phyloP scores from a whole-genome alignment of 202 grass and related monocot species.

The Carex arenaria region DNA sequence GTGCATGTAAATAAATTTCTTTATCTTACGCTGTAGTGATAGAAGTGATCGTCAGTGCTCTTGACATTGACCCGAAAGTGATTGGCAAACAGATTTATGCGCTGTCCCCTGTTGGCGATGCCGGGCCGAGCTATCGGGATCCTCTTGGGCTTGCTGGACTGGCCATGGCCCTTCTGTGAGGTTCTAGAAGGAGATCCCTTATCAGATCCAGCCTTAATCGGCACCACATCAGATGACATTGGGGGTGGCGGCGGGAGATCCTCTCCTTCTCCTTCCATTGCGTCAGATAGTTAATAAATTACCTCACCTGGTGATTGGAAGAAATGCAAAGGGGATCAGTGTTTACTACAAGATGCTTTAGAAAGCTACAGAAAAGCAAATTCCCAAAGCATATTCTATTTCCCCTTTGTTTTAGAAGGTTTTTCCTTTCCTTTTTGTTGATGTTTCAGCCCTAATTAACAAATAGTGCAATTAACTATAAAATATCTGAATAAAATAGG shows the following conservation, averaged over 20 bases:
- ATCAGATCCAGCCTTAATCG: background rate
- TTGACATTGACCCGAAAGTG: slow-evolving; percentile 64
- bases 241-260: slow-evolving; percentile 4
- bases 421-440: background rate
- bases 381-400: no score
- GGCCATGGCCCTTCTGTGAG: background rate
- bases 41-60: slow-evolving; percentile 41
- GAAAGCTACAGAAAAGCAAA: background rate
- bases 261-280: slow-evolving; percentile 16
- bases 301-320: background rate
- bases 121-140: slow-evolving; percentile 37
- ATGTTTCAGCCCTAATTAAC: background rate
- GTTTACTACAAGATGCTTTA: background rate
- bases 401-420: no score
- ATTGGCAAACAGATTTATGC: slow-evolving; percentile 40
- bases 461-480: background rate
- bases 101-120: slow-evolving; percentile 41
- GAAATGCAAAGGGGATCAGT: background rate
- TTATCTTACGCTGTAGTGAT: slow-evolving; percentile 57
- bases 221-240: background rate
- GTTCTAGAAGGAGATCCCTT: background rate
- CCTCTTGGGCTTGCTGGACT: slow-evolving; percentile 36
- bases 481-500: background rate
- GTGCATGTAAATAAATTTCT: no score
- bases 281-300: background rate